phyloP scores from a whole-genome alignment of 2,329 filamentous ascomycete species.

The Alternaria infectoria region DNA sequence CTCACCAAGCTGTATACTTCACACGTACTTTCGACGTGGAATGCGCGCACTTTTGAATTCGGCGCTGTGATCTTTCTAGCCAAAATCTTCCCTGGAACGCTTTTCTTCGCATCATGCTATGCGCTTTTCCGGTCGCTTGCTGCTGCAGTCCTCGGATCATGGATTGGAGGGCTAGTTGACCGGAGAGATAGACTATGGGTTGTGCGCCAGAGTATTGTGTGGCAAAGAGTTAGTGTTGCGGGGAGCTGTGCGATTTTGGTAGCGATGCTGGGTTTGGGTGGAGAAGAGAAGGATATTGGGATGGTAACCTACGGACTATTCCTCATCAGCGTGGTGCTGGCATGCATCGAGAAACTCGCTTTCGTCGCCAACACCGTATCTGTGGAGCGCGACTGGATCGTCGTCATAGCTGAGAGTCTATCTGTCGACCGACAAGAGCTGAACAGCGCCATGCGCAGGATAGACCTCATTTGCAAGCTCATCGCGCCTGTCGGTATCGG shows the following conservation, averaged over 20 bases:
- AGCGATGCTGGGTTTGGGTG: constrained; percentile 17
- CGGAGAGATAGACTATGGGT: constrained; percentile 48
- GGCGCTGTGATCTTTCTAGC: constrained; percentile 58
- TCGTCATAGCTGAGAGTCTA: constrained; percentile 56
- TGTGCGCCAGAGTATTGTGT: constrained; percentile 51
- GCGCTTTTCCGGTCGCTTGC: constrained; percentile 65
- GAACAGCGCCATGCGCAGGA: constrained; percentile 66
- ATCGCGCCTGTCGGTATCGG: constrained; percentile 61
- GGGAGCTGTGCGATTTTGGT: constrained; percentile 39
- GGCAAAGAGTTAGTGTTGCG: constrained; percentile 44
- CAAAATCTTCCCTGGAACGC: constrained; percentile 57
- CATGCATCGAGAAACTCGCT: constrained; percentile 72
- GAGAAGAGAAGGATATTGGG: constrained; percentile 5
- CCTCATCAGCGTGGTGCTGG: constrained; percentile 57
- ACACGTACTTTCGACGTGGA: constrained; percentile 58
- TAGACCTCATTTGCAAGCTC: constrained; percentile 66
- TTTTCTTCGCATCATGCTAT: constrained; percentile 73
- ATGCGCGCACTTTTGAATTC: constrained; percentile 57
- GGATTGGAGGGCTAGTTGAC: constrained; percentile 67
- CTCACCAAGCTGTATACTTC: constrained; percentile 52
- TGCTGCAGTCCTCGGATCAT: constrained; percentile 65
- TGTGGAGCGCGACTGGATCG: constrained; percentile 74
- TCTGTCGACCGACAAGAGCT: constrained; percentile 47
- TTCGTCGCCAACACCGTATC: constrained; percentile 70
- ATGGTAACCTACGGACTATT: constrained; percentile 37